phyloP scores from a whole-genome alignment of 805 yeast species.

The Saturnispora hagleri region DNA sequence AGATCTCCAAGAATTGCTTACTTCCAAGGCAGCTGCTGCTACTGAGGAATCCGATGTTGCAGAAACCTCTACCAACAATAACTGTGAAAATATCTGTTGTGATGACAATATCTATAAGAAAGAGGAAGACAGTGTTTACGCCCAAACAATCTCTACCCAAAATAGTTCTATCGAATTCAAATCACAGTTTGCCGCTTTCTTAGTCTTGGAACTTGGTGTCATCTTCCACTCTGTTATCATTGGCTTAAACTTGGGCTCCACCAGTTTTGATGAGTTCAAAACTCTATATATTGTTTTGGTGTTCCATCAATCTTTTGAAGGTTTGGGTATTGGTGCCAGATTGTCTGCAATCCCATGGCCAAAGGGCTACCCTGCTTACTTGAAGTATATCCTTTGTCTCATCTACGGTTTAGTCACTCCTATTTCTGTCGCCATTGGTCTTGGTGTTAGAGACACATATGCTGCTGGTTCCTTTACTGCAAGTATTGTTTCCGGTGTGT shows the following conservation, averaged over 20 bases:
- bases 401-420: constrained; percentile 55
- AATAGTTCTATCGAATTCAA: constrained; percentile 7
- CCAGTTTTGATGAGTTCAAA: constrained; percentile 57
- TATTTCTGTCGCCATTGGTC: constrained; percentile 62
- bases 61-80: not conserved
- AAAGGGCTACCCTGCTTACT: constrained; percentile 13
- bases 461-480: constrained; percentile 46
- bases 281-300: constrained; percentile 55
- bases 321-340: constrained; percentile 73
- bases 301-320: constrained; percentile 75
- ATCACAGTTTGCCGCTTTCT: constrained; percentile 13
- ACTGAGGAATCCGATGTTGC: constrained; percentile 18
- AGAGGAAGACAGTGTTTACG: constrained; percentile 1
- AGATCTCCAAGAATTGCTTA: constrained; percentile 21
- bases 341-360: constrained; percentile 45
- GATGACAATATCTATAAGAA: constrained; percentile 1
- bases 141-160: constrained; percentile 8
- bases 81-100: constrained; percentile 4
- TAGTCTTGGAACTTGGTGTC: constrained; percentile 56
- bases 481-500: constrained; percentile 54
- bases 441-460: constrained; percentile 57
- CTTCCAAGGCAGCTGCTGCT: constrained; percentile 18
- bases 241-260: constrained; percentile 63
- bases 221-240: constrained; percentile 73
- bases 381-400: constrained; percentile 41